These are phyloP conservation scores for Colletotrichum incanum DNA, from an alignment of 2,329 filamentous ascomycete genomes.

Conservation along the genomic window DNA sequence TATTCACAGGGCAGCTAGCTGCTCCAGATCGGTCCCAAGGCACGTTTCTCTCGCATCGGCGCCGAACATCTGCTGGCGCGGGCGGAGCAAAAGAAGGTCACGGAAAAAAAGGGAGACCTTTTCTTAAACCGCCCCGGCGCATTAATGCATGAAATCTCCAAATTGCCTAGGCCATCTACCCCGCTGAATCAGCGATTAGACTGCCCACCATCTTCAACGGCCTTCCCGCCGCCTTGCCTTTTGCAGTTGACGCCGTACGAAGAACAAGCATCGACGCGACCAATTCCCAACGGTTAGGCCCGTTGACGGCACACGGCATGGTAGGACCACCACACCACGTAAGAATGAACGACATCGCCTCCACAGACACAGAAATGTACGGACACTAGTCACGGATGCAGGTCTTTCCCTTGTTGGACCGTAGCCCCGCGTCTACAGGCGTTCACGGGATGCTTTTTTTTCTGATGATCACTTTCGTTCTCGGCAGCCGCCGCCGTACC, in stretches of 20 bases:
- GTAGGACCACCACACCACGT: constrained; percentile 7
- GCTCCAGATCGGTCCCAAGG: constrained; percentile 13
- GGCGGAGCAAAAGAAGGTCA: neutral
- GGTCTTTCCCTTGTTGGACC: constrained; percentile 1
- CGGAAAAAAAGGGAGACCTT: neutral
- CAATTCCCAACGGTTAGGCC: constrained; percentile 17
- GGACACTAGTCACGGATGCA: constrained; percentile 26
- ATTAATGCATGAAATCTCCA: constrained; percentile 42
- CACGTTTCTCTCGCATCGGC: constrained; percentile 26
- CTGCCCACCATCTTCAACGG: constrained; percentile 40
- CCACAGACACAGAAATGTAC: constrained; percentile 6
- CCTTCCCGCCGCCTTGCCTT: constrained; percentile 41
- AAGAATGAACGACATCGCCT: constrained; percentile 25
- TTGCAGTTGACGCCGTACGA: constrained; percentile 35
- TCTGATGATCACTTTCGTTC: constrained; percentile 13
- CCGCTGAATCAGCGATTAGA: constrained; percentile 43
- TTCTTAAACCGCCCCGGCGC: constrained; percentile 25
- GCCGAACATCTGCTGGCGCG: constrained; percentile 8
- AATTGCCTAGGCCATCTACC: constrained; percentile 41
- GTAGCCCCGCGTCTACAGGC: neutral
- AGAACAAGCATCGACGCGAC: constrained; percentile 22
- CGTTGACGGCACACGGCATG: constrained; percentile 18
- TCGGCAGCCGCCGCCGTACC: constrained; percentile 31
- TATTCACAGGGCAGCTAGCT: constrained; percentile 37
- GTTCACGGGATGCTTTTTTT: constrained; percentile 2